phyloP scores from a whole-genome alignment of 306 rosid genomes.

The Vigna reflexopilosa region DNA sequence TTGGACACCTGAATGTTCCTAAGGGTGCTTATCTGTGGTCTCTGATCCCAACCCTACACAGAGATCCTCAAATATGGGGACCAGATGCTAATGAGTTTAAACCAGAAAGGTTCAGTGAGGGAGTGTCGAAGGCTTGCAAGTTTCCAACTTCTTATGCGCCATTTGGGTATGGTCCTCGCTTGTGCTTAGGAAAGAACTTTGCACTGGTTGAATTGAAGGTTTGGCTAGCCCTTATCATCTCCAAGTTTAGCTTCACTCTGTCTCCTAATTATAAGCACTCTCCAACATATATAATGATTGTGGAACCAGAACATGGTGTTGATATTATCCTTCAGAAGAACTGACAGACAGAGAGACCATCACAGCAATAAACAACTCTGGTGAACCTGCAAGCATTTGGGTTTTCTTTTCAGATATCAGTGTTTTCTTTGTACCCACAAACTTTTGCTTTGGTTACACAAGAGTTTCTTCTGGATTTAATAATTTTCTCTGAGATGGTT shows the following conservation, averaged over 20 bases:
- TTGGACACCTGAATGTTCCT: conserved; percentile 71
- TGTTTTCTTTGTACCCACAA: background rate
- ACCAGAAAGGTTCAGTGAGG: conserved; percentile 85
- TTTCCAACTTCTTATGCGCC: conserved; percentile 76
- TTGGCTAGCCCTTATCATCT: conserved; percentile 53
- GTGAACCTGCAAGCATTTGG: conserved; percentile 32
- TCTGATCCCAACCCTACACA: conserved; percentile 73
- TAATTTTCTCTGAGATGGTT: too few species aligned
- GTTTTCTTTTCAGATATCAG: background rate
- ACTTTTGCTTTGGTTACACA: background rate
- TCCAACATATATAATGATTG: conserved; percentile 82
- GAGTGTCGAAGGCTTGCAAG: conserved; percentile 79
- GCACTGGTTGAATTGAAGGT: conserved; percentile 84
- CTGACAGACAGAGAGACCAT: background rate
- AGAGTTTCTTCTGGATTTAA: background rate
- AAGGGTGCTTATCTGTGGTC: conserved; percentile 87
- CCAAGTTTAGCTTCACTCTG: conserved; percentile 65
- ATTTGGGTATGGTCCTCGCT: conserved; percentile 79
- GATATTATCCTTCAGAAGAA: conserved; percentile 58
- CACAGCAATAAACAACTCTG: background rate
- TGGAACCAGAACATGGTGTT: conserved; percentile 80
- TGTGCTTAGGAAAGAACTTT: conserved; percentile 84
- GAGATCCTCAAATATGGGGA: conserved; percentile 90
- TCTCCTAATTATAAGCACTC: conserved; percentile 78
- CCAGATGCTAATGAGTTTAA: conserved; percentile 75